These are phyloP conservation scores for Cicer judaicum DNA, from an alignment of 306 rosid species.

Conservation along the genomic window DNA sequence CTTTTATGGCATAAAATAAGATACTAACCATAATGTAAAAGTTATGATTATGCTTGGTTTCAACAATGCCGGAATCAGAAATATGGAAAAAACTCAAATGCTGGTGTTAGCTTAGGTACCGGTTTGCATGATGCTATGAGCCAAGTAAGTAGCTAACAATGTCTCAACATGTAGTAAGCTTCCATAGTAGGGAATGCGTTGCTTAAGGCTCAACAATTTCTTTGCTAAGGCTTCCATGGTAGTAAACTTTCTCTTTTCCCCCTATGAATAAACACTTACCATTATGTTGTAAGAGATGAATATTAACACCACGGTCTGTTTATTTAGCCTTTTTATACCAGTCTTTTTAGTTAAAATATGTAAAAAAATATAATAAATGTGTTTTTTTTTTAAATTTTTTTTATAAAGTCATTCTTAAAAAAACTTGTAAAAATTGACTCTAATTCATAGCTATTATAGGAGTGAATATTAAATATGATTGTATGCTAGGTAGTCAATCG, in stretches of 20 bases:
- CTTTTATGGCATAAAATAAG: conserved; percentile 9
- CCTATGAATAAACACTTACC: not conserved
- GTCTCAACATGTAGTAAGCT: conserved; percentile 7
- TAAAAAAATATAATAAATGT: not conserved
- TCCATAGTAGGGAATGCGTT: conserved; percentile 30
- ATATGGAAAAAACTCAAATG: conserved; percentile 5
- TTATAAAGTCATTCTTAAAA: not conserved
- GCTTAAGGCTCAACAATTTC: conserved; percentile 2
- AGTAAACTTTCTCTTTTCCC: not conserved
- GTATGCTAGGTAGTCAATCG: not conserved
- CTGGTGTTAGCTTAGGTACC: conserved; percentile 4
- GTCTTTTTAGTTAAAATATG: not conserved
- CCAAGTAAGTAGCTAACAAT: conserved; percentile 10
- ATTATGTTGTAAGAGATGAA: conserved; percentile 9
- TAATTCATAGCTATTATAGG: conserved; percentile 6
- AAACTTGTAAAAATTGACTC: not conserved
- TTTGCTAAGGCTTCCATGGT: not conserved
- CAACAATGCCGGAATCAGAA: not conserved
- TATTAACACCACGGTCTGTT: conserved; percentile 21
- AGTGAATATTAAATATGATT: not conserved
- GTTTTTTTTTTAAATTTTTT: not conserved
- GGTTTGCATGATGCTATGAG: conserved; percentile 19
- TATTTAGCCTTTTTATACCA: not conserved
- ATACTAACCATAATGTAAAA: not conserved
- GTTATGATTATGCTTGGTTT: conserved; percentile 3